phyloP scores from a whole-genome alignment of 495 filamentous ascomycete species.

The Friedmanniomyces simplex region DNA sequence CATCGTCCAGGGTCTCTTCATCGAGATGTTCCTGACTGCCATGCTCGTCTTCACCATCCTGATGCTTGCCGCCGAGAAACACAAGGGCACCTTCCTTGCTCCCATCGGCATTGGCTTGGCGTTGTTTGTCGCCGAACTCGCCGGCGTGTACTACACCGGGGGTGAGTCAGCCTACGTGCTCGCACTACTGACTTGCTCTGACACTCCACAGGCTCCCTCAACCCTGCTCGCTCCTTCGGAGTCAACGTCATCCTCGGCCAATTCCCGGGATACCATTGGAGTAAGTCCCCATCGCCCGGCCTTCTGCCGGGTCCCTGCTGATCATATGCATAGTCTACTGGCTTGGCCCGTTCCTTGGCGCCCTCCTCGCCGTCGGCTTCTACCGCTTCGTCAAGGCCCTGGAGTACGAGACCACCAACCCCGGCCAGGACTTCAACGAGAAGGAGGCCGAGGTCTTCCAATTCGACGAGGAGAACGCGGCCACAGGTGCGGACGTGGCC shows the following conservation, averaged over 20 bases:
- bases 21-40: slow-evolving; percentile 45
- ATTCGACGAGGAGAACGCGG: slow-evolving; percentile 25
- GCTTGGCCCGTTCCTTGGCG: slow-evolving; percentile 30
- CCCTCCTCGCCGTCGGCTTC: slow-evolving; percentile 31
- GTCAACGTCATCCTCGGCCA: slow-evolving; percentile 19
- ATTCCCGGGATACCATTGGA: slow-evolving; percentile 26
- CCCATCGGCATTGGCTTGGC: slow-evolving; percentile 43
- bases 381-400: slow-evolving; percentile 42
- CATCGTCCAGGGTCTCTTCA: slow-evolving; percentile 42
- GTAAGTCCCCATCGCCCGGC: too few species aligned
- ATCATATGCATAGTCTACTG: too few species aligned
- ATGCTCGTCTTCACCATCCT: slow-evolving; percentile 47
- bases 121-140: slow-evolving; percentile 43
- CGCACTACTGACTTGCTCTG: background rate
- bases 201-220: slow-evolving; percentile 20
- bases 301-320: too few species aligned
- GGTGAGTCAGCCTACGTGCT: slow-evolving; percentile 1
- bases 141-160: slow-evolving; percentile 20
- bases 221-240: slow-evolving; percentile 27
- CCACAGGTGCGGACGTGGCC: slow-evolving; percentile 18
- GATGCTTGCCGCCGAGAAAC: slow-evolving; percentile 49
- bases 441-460: slow-evolving; percentile 24
- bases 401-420: slow-evolving; percentile 69
- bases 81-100: slow-evolving; percentile 41
- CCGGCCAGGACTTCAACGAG: slow-evolving; percentile 50